phyloP scores from a whole-genome alignment of 805 yeast genomes.

The Blastobotrys mokoenaii region DNA sequence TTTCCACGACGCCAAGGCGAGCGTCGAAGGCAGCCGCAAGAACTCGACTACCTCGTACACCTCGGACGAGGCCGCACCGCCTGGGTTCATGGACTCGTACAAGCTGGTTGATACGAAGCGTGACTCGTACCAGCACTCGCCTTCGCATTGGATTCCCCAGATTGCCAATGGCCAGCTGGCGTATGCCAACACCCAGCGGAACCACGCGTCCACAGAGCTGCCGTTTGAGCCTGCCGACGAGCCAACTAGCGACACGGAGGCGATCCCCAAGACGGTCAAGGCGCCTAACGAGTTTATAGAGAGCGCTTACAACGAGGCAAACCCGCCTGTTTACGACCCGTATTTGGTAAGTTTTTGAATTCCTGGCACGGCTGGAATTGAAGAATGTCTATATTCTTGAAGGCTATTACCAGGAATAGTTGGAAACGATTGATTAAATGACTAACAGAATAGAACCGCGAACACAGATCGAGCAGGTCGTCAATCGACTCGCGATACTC shows the following conservation, averaged over 20 bases:
- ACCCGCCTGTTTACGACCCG: not conserved
- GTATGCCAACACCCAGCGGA: conserved; percentile 15
- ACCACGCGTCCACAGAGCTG: conserved; percentile 11
- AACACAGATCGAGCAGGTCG: not conserved
- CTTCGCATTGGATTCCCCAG: conserved; percentile 30
- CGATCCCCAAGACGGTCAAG: conserved; percentile 6
- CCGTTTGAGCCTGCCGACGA: conserved; percentile 18
- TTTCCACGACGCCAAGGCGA: not conserved
- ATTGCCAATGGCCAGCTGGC: conserved; percentile 17
- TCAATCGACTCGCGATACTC: conserved; percentile 3
- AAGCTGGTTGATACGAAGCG: not conserved
- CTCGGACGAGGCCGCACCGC: not conserved
- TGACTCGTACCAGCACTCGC: conserved; percentile 8
- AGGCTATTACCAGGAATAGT: not conserved
- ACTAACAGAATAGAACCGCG: not conserved
- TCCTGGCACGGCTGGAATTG: no score
- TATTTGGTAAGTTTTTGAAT: no score
- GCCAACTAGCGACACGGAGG: conserved; percentile 1
- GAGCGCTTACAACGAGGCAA: not conserved
- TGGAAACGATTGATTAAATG: not conserved
- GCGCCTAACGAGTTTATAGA: conserved; percentile 8
- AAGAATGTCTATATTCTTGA: not conserved
- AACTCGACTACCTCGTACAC: not conserved
- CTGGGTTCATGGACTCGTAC: not conserved
- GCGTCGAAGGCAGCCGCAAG: not conserved